Percentiles rank a stretch among this genome's conserved stretches.
phyloP scores from a whole-genome alignment of 495 filamentous ascomycete species.

The Neurospora sp. region DNA sequence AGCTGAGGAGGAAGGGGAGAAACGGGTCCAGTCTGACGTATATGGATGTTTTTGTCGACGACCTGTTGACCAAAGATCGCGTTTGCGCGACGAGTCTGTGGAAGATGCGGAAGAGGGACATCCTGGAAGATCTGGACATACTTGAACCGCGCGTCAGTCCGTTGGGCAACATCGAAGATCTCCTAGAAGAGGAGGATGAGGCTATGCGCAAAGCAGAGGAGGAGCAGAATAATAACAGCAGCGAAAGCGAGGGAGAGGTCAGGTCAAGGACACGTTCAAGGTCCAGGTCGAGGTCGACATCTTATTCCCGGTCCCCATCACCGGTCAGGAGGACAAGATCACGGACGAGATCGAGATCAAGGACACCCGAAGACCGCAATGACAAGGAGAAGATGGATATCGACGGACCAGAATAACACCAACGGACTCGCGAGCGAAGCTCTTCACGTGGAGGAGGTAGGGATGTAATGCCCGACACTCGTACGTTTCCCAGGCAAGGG shows the following conservation, averaged over 20 bases:
- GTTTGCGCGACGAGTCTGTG: conserved; percentile 87
- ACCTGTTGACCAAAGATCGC: conserved; percentile 78
- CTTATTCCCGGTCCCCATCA: conserved; percentile 1
- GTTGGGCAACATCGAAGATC: conserved; percentile 74
- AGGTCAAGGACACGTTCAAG: conserved; percentile 8
- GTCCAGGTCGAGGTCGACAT: conserved; percentile 12
- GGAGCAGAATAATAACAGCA: conserved; percentile 13
- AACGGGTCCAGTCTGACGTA: conserved; percentile 63
- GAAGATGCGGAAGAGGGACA: conserved; percentile 73
- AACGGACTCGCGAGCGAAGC: neutral
- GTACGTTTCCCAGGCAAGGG: neutral
- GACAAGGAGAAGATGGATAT: conserved; percentile 27
- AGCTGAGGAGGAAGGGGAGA: conserved; percentile 63
- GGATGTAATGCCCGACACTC: neutral
- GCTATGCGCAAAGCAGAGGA: conserved; percentile 16
- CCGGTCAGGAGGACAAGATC: conserved; percentile 3
- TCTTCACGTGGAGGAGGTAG: neutral
- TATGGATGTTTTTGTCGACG: conserved; percentile 91
- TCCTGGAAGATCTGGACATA: conserved; percentile 82
- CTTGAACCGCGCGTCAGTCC: conserved; percentile 80
- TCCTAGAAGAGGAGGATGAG: conserved; percentile 58
- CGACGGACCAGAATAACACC: conserved; percentile 12
- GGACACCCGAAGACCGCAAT: conserved; percentile 10
- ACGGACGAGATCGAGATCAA: conserved; percentile 13
- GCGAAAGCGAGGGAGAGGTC: conserved; percentile 10